phyloP scores from a whole-genome alignment of 1,284 basidiomycete species.

The Ceratobasidium sp. region DNA sequence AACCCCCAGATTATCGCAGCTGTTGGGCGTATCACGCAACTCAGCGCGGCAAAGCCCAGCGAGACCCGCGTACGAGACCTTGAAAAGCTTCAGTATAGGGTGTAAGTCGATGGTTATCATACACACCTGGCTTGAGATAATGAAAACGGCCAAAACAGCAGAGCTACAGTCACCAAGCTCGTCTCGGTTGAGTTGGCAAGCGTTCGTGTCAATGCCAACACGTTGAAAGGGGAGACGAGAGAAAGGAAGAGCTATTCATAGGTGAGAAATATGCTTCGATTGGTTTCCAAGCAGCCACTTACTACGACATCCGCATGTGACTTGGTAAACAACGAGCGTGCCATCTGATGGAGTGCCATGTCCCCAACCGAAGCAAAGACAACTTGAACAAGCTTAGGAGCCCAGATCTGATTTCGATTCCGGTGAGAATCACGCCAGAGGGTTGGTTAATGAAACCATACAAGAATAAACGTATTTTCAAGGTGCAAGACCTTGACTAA shows the following conservation, averaged over 20 bases:
- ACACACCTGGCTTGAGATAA: neutral
- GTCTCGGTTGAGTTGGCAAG: constrained; percentile 95
- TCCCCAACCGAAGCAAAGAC: constrained; percentile 81
- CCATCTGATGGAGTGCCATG: constrained; percentile 69
- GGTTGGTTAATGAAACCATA: constrained; percentile 50
- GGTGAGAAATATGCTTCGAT: constrained; percentile 6
- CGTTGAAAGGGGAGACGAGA: constrained; percentile 84
- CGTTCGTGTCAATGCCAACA: constrained; percentile 81
- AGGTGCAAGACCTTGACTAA: constrained; percentile 63
- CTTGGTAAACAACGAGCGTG: constrained; percentile 64
- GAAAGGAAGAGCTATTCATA: constrained; percentile 74
- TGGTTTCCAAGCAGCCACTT: constrained; percentile 49
- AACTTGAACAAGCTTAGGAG: constrained; percentile 82
- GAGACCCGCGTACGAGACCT: constrained; percentile 48
- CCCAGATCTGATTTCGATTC: constrained; percentile 57
- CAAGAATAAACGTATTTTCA: constrained; percentile 61
- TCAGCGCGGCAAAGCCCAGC: constrained; percentile 68
- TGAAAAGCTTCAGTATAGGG: constrained; percentile 5
- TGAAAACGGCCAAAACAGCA: constrained; percentile 70
- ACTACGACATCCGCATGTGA: constrained; percentile 69
- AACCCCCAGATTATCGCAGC: constrained; percentile 85
- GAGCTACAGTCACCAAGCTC: constrained; percentile 77
- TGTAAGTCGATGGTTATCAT: neutral
- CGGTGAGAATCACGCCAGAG: constrained; percentile 36
- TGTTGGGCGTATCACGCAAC: constrained; percentile 84